These are phyloP conservation scores for Boletus tylopilopsis DNA, from an alignment of 768 basidiomycete genomes.

Conservation along the genomic window DNA sequence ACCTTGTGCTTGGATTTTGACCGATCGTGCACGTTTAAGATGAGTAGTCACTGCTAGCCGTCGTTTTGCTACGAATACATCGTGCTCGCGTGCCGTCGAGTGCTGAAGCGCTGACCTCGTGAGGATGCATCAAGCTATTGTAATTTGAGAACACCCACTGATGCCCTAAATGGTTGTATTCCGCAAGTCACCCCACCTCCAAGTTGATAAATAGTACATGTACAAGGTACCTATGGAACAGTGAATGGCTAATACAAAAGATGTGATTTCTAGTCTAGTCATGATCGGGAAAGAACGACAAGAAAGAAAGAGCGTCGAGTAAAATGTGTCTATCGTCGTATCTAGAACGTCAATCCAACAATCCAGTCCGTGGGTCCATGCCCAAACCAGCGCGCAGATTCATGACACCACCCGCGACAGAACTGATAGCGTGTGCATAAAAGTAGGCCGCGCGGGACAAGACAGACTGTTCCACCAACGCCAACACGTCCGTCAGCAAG, in stretches of 20 bases:
- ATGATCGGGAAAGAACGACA: not conserved
- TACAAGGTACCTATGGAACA: not conserved
- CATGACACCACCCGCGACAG: slow-evolving; percentile 39
- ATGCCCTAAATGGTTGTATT: no score
- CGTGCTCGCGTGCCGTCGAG: not conserved
- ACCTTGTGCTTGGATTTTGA: not conserved
- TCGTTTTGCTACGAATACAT: slow-evolving; percentile 13
- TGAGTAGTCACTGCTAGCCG: slow-evolving; percentile 7
- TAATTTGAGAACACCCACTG: no score
- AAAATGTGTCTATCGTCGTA: not conserved
- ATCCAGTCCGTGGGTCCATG: slow-evolving; percentile 38
- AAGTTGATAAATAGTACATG: no score
- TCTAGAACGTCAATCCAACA: slow-evolving; percentile 28
- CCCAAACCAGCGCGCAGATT: slow-evolving; percentile 40
- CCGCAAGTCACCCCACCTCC: no score
- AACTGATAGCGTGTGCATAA: slow-evolving; percentile 39
- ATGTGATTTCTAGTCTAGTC: no score
- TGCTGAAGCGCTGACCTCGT: no score
- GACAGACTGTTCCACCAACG: slow-evolving; percentile 40
- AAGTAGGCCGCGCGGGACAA: slow-evolving; percentile 38
- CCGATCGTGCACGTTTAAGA: slow-evolving; percentile 1
- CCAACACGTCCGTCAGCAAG: slow-evolving; percentile 41
- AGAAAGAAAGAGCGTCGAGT: not conserved
- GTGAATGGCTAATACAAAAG: no score
- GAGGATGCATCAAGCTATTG: no score